phyloP scores from a whole-genome alignment of 352 stramenopile genomes.

The Pelagophyceae sp. region DNA sequence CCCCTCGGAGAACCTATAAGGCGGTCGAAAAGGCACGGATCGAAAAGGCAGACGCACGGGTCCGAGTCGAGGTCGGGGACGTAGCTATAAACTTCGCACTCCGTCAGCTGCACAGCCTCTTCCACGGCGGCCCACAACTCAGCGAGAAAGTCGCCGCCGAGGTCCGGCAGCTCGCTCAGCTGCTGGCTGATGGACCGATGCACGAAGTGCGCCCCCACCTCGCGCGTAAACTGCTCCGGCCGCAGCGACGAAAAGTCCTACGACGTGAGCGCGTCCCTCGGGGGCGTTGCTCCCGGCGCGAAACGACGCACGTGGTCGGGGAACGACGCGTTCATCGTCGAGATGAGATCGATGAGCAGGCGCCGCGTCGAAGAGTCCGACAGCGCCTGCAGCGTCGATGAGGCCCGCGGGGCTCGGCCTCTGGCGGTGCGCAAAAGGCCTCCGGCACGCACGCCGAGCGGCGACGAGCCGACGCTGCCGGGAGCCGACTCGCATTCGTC shows the following conservation, averaged over 20 bases:
- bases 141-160: background rate
- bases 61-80: constrained; percentile 80
- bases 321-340: constrained; percentile 84
- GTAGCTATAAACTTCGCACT: constrained; percentile 83
- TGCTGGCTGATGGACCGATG: constrained; percentile 74
- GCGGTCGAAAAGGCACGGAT: too few species aligned
- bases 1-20: constrained; percentile 79
- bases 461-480: background rate
- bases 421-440: constrained; percentile 36
- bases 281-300: too few species aligned
- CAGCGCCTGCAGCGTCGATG: constrained; percentile 42
- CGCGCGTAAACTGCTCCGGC: constrained; percentile 76
- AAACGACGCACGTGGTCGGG: constrained; percentile 56
- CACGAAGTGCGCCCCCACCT: constrained; percentile 67
- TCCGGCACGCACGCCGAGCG: constrained; percentile 36
- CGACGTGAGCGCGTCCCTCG: background rate
- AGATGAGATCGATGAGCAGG: constrained; percentile 81
- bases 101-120: constrained; percentile 67
- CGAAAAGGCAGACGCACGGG: too few species aligned
- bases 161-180: constrained; percentile 51
- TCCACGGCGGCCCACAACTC: constrained; percentile 48
- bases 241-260: constrained; percentile 33
- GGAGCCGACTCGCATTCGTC: constrained; percentile 23
- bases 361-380: constrained; percentile 63
- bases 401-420: background rate